phyloP scores from a whole-genome alignment of 2,329 filamentous ascomycete species.

The Bipolaris cookei region DNA sequence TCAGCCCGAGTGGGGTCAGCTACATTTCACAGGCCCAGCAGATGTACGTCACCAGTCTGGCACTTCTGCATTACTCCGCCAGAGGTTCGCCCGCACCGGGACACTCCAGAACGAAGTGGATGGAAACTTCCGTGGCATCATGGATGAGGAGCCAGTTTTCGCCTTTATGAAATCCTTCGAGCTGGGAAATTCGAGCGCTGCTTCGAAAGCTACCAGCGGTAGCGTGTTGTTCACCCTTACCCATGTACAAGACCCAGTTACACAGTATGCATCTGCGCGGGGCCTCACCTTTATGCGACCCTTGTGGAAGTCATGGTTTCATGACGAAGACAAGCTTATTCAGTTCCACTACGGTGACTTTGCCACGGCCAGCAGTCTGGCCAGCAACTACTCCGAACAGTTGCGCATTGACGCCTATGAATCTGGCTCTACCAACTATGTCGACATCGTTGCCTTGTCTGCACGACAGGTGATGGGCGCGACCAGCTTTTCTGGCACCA shows the following conservation, averaged over 20 bases:
- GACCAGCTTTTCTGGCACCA: slow-evolving; percentile 74
- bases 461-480: slow-evolving; percentile 82
- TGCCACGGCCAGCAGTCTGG: slow-evolving; percentile 65
- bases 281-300: slow-evolving; percentile 80
- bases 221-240: slow-evolving; percentile 77
- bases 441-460: slow-evolving; percentile 77
- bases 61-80: slow-evolving; percentile 68
- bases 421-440: slow-evolving; percentile 76
- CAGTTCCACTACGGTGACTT: slow-evolving; percentile 80
- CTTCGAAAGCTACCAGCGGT: slow-evolving; percentile 17
- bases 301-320: slow-evolving; percentile 79
- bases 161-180: slow-evolving; percentile 64
- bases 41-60: slow-evolving; percentile 74
- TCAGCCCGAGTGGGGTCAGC: slow-evolving; percentile 81
- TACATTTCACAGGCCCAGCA: slow-evolving; percentile 76
- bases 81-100: slow-evolving; percentile 72
- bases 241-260: slow-evolving; percentile 77
- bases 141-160: slow-evolving; percentile 81
- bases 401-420: slow-evolving; percentile 73
- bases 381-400: slow-evolving; percentile 75
- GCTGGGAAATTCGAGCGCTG: slow-evolving; percentile 27
- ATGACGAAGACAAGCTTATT: slow-evolving; percentile 66
- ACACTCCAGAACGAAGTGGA: slow-evolving; percentile 71
- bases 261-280: slow-evolving; percentile 77
- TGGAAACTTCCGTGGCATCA: slow-evolving; percentile 69